These are phyloP conservation scores for Aspergillus caelatus DNA, from an alignment of 2,329 filamentous ascomycete species.

Conservation along the genomic window DNA sequence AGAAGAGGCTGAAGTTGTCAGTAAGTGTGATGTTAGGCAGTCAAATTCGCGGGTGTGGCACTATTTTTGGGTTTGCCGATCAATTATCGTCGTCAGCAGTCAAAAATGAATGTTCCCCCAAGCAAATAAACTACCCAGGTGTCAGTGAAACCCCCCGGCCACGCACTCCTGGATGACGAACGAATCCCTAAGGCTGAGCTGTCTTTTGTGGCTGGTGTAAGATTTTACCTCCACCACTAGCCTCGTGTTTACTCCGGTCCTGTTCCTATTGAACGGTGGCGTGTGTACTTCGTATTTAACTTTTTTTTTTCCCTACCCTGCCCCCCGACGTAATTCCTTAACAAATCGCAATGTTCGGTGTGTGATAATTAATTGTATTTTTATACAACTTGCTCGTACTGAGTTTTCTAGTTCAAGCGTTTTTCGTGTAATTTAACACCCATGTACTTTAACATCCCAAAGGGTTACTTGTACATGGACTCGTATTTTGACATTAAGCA, in stretches of 20 bases:
- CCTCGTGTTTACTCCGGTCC: neutral
- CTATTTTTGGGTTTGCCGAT: conserved; percentile 5
- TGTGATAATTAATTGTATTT: neutral
- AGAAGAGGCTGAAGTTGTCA: too few relatives aligned
- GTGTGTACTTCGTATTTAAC: neutral
- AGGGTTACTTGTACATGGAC: neutral
- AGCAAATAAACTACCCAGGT: neutral
- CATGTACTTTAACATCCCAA: neutral
- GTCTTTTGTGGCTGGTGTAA: conserved; percentile 1
- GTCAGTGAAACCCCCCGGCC: neutral
- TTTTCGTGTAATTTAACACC: neutral
- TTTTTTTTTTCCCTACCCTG: neutral
- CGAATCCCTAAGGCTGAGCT: neutral
- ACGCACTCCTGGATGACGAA: neutral
- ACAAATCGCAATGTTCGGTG: neutral
- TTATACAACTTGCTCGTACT: neutral
- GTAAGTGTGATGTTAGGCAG: neutral
- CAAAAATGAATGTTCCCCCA: neutral
- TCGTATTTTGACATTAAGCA: conserved; percentile 3
- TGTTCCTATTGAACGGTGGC: neutral
- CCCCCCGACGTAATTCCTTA: neutral
- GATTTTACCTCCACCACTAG: neutral
- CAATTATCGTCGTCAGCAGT: conserved; percentile 1
- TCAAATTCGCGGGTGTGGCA: neutral
- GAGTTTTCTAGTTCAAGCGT: neutral